phyloP scores from a whole-genome alignment of 176 grass and related monocot genomes.

The Carex kokanica region DNA sequence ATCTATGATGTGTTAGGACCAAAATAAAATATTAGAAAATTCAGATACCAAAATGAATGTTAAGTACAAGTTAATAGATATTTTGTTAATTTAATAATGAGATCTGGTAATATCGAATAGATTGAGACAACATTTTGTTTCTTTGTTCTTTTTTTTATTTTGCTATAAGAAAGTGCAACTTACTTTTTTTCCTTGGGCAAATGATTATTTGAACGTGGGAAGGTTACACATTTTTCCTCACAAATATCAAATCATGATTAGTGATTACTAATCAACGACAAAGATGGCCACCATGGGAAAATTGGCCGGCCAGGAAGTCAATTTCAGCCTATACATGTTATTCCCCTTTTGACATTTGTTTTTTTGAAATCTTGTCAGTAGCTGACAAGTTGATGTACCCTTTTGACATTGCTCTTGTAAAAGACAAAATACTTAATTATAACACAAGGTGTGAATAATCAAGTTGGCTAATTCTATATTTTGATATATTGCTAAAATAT shows the following conservation, averaged over 20 bases:
- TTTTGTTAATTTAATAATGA: no score
- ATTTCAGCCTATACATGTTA: not conserved
- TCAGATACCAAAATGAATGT: no score
- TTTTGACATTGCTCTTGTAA: not conserved
- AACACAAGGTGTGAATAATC: not conserved
- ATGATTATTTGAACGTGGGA: not conserved
- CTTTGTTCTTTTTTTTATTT: not conserved
- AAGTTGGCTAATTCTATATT: not conserved
- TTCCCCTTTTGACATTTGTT: not conserved
- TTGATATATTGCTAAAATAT: not conserved
- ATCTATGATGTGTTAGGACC: no score
- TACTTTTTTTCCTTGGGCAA: not conserved
- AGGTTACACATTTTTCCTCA: constrained; percentile 2
- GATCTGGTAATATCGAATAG: not conserved
- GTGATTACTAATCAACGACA: not conserved
- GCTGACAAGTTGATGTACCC: no score
- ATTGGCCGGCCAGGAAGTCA: constrained; percentile 6
- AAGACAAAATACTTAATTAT: not conserved
- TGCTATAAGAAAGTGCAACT: not conserved
- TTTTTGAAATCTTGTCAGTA: no score
- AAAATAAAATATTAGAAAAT: no score
- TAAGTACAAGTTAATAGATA: no score
- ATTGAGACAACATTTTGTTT: not conserved
- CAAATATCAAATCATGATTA: constrained; percentile 11
- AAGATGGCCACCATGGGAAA: not conserved